Conservation (phyloP, 768 basidiomycete genomes). For the Fomitopsis serialis region DNA sequence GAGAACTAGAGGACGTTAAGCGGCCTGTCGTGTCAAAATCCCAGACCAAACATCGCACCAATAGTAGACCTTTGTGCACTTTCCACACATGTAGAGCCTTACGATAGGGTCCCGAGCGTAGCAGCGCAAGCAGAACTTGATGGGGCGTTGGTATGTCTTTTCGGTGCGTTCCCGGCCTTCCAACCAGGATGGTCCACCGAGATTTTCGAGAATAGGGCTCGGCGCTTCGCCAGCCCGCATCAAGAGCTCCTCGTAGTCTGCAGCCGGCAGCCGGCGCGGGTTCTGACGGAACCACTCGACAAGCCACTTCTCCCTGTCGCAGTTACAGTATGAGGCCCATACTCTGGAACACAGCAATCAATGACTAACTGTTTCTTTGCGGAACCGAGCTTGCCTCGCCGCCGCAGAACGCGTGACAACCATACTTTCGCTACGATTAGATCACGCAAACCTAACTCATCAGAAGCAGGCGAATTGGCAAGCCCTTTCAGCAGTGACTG, state of each 20-base stretch:
- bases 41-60: background rate
- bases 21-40: background rate
- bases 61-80: conserved; percentile 1
- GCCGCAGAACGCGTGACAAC: background rate
- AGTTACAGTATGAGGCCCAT: background rate
- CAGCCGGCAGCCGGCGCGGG: background rate
- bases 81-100: background rate
- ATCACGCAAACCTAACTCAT: background rate
- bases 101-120: background rate
- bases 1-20: conserved; percentile 10
- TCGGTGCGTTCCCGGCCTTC: background rate
- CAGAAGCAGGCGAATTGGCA: background rate
- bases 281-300: conserved; percentile 2
- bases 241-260: background rate
- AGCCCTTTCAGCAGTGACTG: background rate
- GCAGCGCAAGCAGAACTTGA: background rate
- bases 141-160: background rate
- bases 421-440: background rate
- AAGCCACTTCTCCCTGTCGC: conserved; percentile 1
- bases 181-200: background rate
- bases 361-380: background rate
- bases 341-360: no score
- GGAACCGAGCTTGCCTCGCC: background rate
- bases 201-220: background rate
- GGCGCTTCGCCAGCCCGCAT: background rate